A percentile compares a stretch with the other conserved stretches of the same genome.
Evolutionary conservation across 768 basidiomycete genomes (phyloP).

Genomic region (Mycena pura): DNA sequence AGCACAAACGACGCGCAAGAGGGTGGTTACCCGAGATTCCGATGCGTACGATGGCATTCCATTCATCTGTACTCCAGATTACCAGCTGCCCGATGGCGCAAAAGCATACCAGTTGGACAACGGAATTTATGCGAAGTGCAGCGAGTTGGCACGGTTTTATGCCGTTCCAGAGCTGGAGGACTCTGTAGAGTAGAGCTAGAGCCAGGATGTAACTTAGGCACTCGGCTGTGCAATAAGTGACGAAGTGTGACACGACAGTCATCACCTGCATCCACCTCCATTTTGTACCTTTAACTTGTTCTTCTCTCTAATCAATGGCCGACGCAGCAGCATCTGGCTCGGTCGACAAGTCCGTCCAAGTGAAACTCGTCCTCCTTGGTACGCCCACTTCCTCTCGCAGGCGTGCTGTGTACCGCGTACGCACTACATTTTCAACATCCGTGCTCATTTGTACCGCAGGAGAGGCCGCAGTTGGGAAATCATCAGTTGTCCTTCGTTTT

Average conservation of each 20-base stretch:
- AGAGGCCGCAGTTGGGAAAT: conserved; percentile 98
- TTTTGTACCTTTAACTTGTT: conserved; percentile 19
- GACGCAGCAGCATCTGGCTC: conserved; percentile 73
- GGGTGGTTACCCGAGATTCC: conserved; percentile 21
- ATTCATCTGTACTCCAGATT: conserved; percentile 38
- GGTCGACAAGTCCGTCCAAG: conserved; percentile 91
- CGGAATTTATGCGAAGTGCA: conserved; percentile 52
- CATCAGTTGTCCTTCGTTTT: conserved; percentile 97
- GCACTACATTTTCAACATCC: conserved; percentile 11
- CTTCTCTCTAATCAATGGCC: conserved; percentile 52
- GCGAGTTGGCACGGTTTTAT: conserved; percentile 48
- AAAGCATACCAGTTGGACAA: conserved; percentile 47
- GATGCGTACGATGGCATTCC: conserved; percentile 14
- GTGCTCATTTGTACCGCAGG: conserved; percentile 55
- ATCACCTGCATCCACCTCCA: conserved; percentile 18
- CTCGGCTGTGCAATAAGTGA: conserved; percentile 28
- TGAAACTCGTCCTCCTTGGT: conserved; percentile 97
- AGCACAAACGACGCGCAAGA: conserved; percentile 33
- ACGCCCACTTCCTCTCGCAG: conserved; percentile 34
- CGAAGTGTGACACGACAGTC: conserved; percentile 21
- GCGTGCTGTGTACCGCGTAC: conserved; percentile 6
- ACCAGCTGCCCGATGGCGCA: conserved; percentile 27
- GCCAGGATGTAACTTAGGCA: conserved; percentile 9
- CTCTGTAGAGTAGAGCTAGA: conserved; percentile 26
- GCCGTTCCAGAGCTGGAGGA: not conserved